Evolutionary conservation across 495 filamentous ascomycete species (phyloP).

Genomic region (Cladorrhinum samala): DNA sequence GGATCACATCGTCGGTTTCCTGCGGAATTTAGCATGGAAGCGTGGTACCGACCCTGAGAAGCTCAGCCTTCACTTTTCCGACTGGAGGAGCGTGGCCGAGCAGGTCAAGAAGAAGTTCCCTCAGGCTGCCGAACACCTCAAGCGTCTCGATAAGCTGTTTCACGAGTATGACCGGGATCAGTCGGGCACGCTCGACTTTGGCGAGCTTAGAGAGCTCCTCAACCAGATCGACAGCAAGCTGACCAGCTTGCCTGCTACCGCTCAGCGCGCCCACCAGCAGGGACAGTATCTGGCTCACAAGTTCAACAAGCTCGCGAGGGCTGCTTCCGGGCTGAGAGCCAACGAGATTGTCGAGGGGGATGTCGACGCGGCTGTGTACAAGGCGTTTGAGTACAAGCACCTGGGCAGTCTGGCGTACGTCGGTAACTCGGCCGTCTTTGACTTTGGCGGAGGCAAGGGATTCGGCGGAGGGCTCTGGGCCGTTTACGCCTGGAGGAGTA

Average conservation of each 20-base stretch:
- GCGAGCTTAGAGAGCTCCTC: constrained; percentile 81
- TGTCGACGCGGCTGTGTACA: constrained; percentile 86
- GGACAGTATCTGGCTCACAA: constrained; percentile 90
- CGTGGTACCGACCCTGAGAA: constrained; percentile 80
- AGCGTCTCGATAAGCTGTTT: constrained; percentile 83
- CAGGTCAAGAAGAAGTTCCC: constrained; percentile 86
- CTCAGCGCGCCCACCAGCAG: constrained; percentile 97
- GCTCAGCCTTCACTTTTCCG: constrained; percentile 72
- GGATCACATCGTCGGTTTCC: constrained; percentile 77
- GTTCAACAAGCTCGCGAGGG: constrained; percentile 83
- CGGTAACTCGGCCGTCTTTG: constrained; percentile 93
- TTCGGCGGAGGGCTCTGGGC: constrained; percentile 82
- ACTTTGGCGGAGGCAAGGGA: constrained; percentile 65
- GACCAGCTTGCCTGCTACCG: constrained; percentile 78
- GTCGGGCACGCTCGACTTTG: constrained; percentile 87
- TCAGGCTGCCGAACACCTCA: constrained; percentile 84
- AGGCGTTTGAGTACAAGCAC: constrained; percentile 92
- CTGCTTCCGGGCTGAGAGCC: constrained; percentile 64
- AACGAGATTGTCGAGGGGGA: constrained; percentile 87
- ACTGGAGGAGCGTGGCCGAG: constrained; percentile 79
- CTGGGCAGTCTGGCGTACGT: constrained; percentile 91
- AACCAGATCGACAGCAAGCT: constrained; percentile 87
- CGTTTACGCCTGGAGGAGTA: constrained; percentile 92
- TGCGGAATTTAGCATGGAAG: constrained; percentile 87
- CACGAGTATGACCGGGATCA: constrained; percentile 87